phyloP scores from a whole-genome alignment of 169 alveolate species.

The Babesia sp. region DNA sequence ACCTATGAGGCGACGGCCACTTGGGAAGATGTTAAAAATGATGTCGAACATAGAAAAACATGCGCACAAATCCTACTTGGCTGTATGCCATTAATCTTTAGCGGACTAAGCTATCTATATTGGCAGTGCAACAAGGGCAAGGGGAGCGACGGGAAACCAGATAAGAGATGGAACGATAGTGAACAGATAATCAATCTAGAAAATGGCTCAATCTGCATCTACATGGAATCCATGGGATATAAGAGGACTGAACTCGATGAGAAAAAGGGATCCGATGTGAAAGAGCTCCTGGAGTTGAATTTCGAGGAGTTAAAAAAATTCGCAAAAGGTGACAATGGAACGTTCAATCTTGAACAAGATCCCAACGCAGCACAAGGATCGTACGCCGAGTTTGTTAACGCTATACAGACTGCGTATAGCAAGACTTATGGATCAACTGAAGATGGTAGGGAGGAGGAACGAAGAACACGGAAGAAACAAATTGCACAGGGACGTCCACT shows the following conservation, averaged over 20 bases:
- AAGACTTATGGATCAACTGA: not conserved
- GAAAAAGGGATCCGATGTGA: not conserved
- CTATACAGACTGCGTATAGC: not conserved
- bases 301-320: not conserved
- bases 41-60: not conserved
- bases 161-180: not conserved
- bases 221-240: not conserved
- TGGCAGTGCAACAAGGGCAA: not conserved
- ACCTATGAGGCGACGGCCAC: not conserved
- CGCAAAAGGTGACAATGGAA: not conserved
- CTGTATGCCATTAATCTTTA: not conserved
- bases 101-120: not conserved
- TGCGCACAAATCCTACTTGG: not conserved
- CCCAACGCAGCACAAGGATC: not conserved
- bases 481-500: not conserved
- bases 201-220: not conserved
- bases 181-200: not conserved
- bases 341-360: not conserved
- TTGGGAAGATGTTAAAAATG: not conserved
- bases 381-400: not conserved
- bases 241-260: not conserved
- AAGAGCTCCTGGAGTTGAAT: not conserved
- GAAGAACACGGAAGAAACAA: not conserved
- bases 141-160: not conserved
- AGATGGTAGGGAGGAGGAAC: not conserved